These are phyloP conservation scores for Colletotrichum sp. DNA, from an alignment of 2,329 filamentous ascomycete species.

Conservation along the genomic window DNA sequence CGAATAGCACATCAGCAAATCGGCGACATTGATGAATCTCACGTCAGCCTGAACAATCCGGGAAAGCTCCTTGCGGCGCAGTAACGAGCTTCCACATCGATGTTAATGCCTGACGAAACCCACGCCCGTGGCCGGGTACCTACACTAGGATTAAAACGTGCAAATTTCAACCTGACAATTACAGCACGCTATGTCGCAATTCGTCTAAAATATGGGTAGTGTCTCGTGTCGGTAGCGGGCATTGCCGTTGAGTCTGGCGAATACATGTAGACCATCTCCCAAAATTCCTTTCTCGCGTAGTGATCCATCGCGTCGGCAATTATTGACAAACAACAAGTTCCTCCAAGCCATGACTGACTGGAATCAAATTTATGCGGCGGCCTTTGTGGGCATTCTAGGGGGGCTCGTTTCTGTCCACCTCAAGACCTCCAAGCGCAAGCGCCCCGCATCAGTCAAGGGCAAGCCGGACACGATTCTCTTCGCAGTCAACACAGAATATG, in stretches of 20 bases:
- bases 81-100: neutral
- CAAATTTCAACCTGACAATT: neutral
- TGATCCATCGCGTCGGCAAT: neutral
- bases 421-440: neutral
- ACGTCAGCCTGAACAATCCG: neutral
- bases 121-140: neutral
- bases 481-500: slow-evolving; percentile 34
- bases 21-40: neutral
- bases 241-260: neutral
- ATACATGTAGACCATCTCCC: neutral
- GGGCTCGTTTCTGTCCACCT: neutral
- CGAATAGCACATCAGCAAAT: neutral
- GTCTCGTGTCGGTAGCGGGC: neutral
- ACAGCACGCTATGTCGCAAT: neutral
- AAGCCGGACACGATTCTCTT: slow-evolving; percentile 37
- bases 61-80: neutral
- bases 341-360: neutral
- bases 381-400: neutral
- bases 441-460: slow-evolving; percentile 6
- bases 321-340: neutral
- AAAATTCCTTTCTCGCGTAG: neutral
- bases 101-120: neutral
- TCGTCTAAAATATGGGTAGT: neutral
- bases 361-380: neutral
- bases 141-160: neutral